phyloP scores from a whole-genome alignment of 2,329 filamentous ascomycete species.

The Botryosphaeria agaves region DNA sequence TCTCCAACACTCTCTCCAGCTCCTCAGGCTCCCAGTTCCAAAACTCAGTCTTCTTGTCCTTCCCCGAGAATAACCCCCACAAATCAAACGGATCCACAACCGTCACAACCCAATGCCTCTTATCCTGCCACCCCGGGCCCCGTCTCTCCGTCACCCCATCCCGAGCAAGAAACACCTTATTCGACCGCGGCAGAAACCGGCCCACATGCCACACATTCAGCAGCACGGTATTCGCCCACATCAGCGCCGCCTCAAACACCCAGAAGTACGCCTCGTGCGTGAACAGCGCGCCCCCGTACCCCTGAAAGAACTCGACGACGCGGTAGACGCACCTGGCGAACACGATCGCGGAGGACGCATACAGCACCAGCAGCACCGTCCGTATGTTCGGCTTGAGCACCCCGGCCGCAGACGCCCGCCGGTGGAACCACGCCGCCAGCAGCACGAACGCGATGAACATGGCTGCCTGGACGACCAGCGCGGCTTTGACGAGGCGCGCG shows the following conservation, averaged over 20 bases:
- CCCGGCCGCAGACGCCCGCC: slow-evolving; percentile 18
- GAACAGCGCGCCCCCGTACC: slow-evolving; percentile 18
- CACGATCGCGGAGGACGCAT: slow-evolving; percentile 29
- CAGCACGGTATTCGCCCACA: slow-evolving; percentile 32
- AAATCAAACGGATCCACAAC: slow-evolving; percentile 14
- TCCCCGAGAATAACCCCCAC: slow-evolving; percentile 7
- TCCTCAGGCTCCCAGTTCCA: slow-evolving; percentile 6
- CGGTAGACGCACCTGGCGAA: slow-evolving; percentile 33
- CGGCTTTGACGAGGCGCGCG: slow-evolving; percentile 28
- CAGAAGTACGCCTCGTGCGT: slow-evolving; percentile 35
- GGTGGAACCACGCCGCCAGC: slow-evolving; percentile 28
- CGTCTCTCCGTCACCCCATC: slow-evolving; percentile 33
- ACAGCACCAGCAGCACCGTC: slow-evolving; percentile 27
- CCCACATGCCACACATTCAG: slow-evolving; percentile 36
- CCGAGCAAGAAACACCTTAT: slow-evolving; percentile 31
- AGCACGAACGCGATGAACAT: slow-evolving; percentile 31
- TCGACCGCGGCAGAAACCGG: slow-evolving; percentile 28
- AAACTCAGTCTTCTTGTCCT: slow-evolving; percentile 9
- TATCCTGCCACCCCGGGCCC: slow-evolving; percentile 13
- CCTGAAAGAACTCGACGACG: slow-evolving; percentile 30
- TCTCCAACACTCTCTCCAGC: neutral
- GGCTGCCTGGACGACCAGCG: slow-evolving; percentile 31
- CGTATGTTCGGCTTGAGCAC: slow-evolving; percentile 27
- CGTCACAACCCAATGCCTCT: slow-evolving; percentile 9
- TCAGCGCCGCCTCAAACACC: slow-evolving; percentile 34